These are phyloP conservation scores for Fusarium protoensiforme DNA, from an alignment of 2,329 filamentous ascomycete genomes.

Conservation along the genomic window DNA sequence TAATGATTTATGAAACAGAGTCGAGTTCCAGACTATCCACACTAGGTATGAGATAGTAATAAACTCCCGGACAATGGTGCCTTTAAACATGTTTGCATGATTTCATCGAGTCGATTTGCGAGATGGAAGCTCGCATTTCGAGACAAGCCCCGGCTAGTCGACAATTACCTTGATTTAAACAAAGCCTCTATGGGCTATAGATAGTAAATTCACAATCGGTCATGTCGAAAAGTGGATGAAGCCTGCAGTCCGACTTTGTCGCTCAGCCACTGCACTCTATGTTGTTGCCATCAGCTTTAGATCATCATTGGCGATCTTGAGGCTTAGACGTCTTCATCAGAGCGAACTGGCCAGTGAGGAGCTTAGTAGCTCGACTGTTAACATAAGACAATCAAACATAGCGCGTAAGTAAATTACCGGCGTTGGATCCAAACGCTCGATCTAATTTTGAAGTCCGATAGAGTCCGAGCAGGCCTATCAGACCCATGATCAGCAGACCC, in stretches of 20 bases:
- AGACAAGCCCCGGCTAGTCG: background rate
- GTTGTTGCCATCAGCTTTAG: background rate
- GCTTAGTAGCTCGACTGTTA: background rate
- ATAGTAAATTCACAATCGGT: too few relatives aligned
- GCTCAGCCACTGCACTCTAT: background rate
- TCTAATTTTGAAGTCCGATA: background rate
- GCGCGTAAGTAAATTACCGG: background rate
- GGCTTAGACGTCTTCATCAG: background rate
- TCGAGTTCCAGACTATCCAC: background rate
- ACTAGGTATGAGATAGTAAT: background rate
- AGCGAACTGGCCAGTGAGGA: background rate
- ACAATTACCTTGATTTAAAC: background rate
- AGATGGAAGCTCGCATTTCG: background rate
- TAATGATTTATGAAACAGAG: background rate
- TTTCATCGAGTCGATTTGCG: background rate
- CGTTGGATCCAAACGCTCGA: background rate
- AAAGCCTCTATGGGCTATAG: background rate
- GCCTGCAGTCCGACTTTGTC: background rate
- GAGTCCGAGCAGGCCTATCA: slow-evolving; percentile 2
- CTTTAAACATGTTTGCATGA: background rate
- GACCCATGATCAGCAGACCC: background rate
- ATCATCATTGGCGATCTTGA: background rate
- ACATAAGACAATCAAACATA: background rate
- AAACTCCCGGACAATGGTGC: background rate
- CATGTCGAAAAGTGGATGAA: background rate